phyloP scores from a whole-genome alignment of 768 basidiomycete genomes.

The Mycena albidolilacea region DNA sequence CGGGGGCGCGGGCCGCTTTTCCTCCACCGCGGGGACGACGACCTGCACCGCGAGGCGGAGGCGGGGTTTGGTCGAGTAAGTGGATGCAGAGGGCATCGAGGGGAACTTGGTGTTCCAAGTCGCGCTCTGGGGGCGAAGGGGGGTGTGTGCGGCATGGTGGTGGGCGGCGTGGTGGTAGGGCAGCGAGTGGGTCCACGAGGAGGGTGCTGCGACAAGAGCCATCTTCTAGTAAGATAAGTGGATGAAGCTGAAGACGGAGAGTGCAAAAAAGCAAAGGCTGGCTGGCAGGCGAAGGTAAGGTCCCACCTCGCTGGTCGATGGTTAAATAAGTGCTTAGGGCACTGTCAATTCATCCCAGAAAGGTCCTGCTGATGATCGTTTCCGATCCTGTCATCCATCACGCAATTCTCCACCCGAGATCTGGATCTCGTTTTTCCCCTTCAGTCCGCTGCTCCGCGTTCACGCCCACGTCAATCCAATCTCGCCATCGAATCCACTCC shows the following conservation, averaged over 20 bases:
- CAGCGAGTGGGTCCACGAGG: slow-evolving; percentile 11
- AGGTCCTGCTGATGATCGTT: no score
- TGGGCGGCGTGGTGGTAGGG: slow-evolving; percentile 10
- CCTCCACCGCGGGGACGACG: no score
- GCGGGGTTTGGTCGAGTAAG: slow-evolving; percentile 5
- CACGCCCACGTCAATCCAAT: no score
- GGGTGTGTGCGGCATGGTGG: background rate
- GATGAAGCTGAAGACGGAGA: background rate
- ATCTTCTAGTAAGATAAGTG: background rate
- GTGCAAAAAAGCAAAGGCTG: background rate
- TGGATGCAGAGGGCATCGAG: background rate
- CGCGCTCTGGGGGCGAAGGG: background rate
- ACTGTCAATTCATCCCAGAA: no score
- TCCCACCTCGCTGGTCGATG: background rate
- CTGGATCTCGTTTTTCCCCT: no score
- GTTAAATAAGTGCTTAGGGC: no score
- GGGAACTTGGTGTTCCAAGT: slow-evolving; percentile 18
- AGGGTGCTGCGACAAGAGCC: slow-evolving; percentile 16
- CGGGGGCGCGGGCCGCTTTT: background rate
- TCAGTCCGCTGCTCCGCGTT: no score
- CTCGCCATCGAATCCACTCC: no score
- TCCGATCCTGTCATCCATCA: no score
- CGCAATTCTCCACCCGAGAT: no score
- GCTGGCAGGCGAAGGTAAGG: background rate
- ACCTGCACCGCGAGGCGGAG: slow-evolving; percentile 20